Conservation (phyloP, 2,329 filamentous ascomycete genomes). For the Arachnopeziza araneosa region DNA sequence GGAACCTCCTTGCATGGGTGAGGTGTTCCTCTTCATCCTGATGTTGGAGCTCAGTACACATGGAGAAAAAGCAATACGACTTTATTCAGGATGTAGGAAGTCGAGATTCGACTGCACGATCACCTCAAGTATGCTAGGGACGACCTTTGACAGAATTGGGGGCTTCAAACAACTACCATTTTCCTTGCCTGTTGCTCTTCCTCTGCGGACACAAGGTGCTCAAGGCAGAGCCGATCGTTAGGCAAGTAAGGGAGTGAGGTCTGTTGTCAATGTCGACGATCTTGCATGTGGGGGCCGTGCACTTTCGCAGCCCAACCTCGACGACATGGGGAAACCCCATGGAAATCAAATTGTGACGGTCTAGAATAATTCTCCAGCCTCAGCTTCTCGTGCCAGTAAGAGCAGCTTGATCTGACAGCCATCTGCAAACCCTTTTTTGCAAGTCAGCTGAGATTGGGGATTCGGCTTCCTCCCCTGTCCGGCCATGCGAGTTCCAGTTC, state of each 20-base stretch:
- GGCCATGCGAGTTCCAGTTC: background rate
- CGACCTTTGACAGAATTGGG: background rate
- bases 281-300: background rate
- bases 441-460: background rate
- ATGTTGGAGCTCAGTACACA: slow-evolving; percentile 7
- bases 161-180: background rate
- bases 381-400: background rate
- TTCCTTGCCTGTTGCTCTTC: background rate
- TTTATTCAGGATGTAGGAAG: background rate
- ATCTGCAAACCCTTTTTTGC: background rate
- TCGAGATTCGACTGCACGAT: background rate
- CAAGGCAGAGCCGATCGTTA: background rate
- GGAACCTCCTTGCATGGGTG: slow-evolving; percentile 9
- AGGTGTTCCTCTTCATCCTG: background rate
- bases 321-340: background rate
- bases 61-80: slow-evolving; percentile 9
- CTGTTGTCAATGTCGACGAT: background rate
- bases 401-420: background rate
- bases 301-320: background rate
- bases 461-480: background rate
- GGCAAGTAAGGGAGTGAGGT: background rate
- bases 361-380: background rate
- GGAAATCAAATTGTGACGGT: background rate
- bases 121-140: background rate
- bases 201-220: background rate